Evolutionary conservation across 2,329 filamentous ascomycete genomes (phyloP).

Genomic region (Diplodia mutila): DNA sequence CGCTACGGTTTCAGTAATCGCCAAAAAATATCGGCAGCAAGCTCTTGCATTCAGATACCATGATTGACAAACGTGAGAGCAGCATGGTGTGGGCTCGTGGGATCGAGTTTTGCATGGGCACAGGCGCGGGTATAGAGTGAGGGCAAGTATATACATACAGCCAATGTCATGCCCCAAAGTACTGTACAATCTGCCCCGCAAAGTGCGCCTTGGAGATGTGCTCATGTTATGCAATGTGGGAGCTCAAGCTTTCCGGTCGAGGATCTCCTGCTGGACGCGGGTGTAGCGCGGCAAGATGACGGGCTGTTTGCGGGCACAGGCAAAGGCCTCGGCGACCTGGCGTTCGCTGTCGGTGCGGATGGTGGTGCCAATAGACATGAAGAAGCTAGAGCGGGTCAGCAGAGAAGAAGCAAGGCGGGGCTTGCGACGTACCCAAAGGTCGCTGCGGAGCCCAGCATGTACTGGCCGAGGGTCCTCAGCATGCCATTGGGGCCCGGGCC

Average conservation of each 20-base stretch:
- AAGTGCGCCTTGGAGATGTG: not conserved
- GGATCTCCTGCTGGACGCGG: slow-evolving; percentile 19
- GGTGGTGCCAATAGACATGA: slow-evolving; percentile 98
- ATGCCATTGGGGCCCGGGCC: slow-evolving; percentile 92
- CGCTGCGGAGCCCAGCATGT: slow-evolving; percentile 92
- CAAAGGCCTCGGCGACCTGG: slow-evolving; percentile 74
- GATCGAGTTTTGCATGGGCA: not conserved
- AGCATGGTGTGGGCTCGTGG: not conserved
- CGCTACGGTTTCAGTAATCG: not conserved
- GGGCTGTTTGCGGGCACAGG: slow-evolving; percentile 69
- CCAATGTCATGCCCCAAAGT: not conserved
- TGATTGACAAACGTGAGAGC: not conserved
- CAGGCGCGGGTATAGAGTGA: slow-evolving; percentile 13
- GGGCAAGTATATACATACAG: slow-evolving; percentile 16
- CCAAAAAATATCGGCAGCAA: not conserved
- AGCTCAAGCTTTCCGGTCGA: slow-evolving; percentile 5
- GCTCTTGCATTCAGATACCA: not conserved
- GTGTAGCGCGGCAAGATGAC: slow-evolving; percentile 59
- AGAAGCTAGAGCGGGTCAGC: slow-evolving; percentile 64
- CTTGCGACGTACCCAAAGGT: slow-evolving; percentile 73
- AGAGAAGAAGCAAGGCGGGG: not conserved
- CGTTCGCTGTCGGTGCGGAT: slow-evolving; percentile 89
- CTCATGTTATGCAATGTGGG: not conserved
- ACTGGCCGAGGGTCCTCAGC: slow-evolving; percentile 91
- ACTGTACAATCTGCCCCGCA: slow-evolving; percentile 5